phyloP scores from a whole-genome alignment of 345 rosid species.

The Physaria fendleri region DNA sequence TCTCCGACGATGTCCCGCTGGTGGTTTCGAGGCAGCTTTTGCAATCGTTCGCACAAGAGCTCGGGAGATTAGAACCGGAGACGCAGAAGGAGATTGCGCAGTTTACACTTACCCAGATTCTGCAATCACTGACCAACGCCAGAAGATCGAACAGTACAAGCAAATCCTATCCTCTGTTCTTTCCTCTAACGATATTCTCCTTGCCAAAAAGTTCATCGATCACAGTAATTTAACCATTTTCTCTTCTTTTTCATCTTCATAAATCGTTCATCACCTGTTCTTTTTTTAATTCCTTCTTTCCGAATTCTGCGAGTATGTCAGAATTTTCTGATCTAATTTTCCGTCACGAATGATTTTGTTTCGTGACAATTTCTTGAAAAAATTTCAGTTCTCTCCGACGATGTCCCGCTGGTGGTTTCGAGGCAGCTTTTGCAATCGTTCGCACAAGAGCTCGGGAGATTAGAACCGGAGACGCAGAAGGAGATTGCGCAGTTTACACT shows the following conservation, averaged over 20 bases:
- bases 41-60: constrained; percentile 80
- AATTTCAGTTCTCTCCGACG: constrained; percentile 75
- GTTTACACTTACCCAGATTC: constrained; percentile 73
- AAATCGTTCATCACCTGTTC: not conserved
- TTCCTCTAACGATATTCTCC: constrained; percentile 72
- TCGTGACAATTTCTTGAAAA: not conserved
- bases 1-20: constrained; percentile 84
- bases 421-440: constrained; percentile 88
- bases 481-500: constrained; percentile 87
- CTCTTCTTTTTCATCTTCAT: not conserved
- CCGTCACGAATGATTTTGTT: not conserved
- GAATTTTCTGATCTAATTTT: not conserved
- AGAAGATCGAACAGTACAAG: constrained; percentile 97
- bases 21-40: constrained; percentile 94
- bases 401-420: constrained; percentile 86
- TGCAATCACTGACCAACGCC: constrained; percentile 82
- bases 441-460: constrained; percentile 76
- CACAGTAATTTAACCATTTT: constrained; percentile 41
- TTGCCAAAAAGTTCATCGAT: constrained; percentile 81
- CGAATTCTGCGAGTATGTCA: not conserved
- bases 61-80: constrained; percentile 72
- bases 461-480: constrained; percentile 76
- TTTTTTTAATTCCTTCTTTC: not conserved
- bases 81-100: constrained; percentile 87
- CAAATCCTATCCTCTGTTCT: constrained; percentile 75